Evolutionary conservation across 225 moss, liverwort and hornwort genomes (phyloP), one percentile per base, ranked within the genome.

Genomic region (Physcomitrellopsis africana): DNA sequence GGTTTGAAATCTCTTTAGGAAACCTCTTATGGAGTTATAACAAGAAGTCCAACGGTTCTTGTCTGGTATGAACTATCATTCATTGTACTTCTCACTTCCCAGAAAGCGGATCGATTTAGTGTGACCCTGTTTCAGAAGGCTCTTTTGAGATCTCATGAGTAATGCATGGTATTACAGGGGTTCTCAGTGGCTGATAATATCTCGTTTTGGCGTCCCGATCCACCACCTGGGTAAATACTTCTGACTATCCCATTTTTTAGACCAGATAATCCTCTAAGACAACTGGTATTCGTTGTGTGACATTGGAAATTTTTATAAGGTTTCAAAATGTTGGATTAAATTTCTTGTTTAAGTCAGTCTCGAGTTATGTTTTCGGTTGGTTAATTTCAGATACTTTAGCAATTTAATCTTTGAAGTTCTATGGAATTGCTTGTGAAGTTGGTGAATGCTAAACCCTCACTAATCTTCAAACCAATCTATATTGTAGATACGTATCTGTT

Each of bases 401-500:
- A 45, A 41, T 37, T 16, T 13, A 29, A 29, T 2, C 32, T 37
- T 37, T 37, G 2, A 37, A 37, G 4, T 23, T 20, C 54, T 6
- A 65, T 10, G 11, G 29, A 60, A 14, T 22, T 72, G 9, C 32
- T 41, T 20, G 23, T 64, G 18, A 65, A 47, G 18, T 70, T 70
- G 60, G 60, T 65, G 15, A n/a, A 48, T 8, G 17, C 15, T 57
- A 20, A 75, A 27, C 37, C 29, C 57, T 51, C 63, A 5, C 53
- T 11, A 9, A n/a, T 37, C 32, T 18, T 10, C 8, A 9, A 24
- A 45, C 3, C 43, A 41, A 11, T 68, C 29, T 8, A 37, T 57
- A 57, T 45, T 63, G 24, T 87, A 97, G 96, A 19, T 99, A 93
- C 81, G 75, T 92, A 12, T 93, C 83, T 63, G 87, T 94, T 24